A percentile compares a stretch with the other conserved stretches of the same genome.
Evolutionary conservation across 306 rosid genomes (phyloP).

Genomic region (Vachellia pachyceras): DNA sequence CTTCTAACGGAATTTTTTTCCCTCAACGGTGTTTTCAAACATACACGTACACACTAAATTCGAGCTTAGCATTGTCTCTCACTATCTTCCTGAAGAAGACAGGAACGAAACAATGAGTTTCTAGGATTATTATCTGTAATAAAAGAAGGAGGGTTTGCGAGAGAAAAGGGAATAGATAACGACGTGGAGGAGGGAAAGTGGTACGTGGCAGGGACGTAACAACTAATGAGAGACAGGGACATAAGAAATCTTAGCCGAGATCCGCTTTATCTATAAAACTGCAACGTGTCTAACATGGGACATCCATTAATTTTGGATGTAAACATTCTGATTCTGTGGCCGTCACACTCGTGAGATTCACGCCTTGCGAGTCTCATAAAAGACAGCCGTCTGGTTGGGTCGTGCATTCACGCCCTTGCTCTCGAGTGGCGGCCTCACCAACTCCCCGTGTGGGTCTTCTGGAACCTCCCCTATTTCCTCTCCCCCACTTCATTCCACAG

Average conservation of each 20-base stretch:
- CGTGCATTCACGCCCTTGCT: not conserved
- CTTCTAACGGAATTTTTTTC: too few species aligned
- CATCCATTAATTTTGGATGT: not conserved
- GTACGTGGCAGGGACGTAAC: not conserved
- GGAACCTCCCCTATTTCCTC: not conserved
- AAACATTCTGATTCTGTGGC: slow-evolving; percentile 1
- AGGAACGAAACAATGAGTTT: not conserved
- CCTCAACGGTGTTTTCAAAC: too few species aligned
- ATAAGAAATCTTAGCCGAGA: slow-evolving; percentile 22
- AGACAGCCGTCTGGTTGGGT: not conserved
- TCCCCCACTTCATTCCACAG: not conserved
- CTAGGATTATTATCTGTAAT: not conserved
- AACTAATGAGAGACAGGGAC: not conserved
- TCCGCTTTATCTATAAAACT: slow-evolving; percentile 23
- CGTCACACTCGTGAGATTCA: not conserved
- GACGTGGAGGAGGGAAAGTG: not conserved
- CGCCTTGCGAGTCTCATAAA: not conserved
- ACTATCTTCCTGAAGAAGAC: not conserved
- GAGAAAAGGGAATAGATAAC: not conserved
- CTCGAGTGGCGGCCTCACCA: not conserved
- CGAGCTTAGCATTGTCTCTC: not conserved
- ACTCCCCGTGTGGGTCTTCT: slow-evolving; percentile 15
- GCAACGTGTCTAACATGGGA: slow-evolving; percentile 41
- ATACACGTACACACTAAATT: too few species aligned
- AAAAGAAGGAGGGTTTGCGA: not conserved